These are phyloP conservation scores for Erythrophleum fordii DNA, from an alignment of 306 rosid species.

Conservation along the genomic window DNA sequence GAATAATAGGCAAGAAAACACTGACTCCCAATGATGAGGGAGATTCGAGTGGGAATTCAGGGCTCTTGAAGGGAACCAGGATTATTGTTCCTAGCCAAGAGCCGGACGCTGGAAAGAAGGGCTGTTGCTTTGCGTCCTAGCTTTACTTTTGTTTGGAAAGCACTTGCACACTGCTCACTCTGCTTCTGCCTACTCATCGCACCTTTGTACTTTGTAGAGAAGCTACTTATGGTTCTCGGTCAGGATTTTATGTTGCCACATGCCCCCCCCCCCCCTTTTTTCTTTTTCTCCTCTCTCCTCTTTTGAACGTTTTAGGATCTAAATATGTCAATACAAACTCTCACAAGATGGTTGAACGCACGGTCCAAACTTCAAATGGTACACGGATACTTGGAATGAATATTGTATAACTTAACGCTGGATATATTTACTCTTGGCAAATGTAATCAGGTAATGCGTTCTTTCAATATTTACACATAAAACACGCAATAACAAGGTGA, in stretches of 20 bases:
- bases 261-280: neutral
- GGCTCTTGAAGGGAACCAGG: slow-evolving; percentile 66
- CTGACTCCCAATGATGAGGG: slow-evolving; percentile 53
- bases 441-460: neutral
- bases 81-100: slow-evolving; percentile 67
- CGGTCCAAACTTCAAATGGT: slow-evolving; percentile 28
- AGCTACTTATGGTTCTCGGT: neutral
- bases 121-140: slow-evolving; percentile 68
- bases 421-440: neutral
- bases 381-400: slow-evolving; percentile 4
- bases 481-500: neutral
- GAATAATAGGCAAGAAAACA: slow-evolving; percentile 68
- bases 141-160: neutral
- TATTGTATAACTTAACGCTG: neutral
- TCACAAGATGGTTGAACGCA: slow-evolving; percentile 18
- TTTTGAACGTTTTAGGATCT: slow-evolving; percentile 38
- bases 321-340: slow-evolving; percentile 45
- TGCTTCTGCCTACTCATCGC: slow-evolving; percentile 5
- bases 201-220: slow-evolving; percentile 39
- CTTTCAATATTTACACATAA: neutral
- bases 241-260: slow-evolving; percentile 17
- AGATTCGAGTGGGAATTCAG: slow-evolving; percentile 48
- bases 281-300: neutral
- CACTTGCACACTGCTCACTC: neutral
- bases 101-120: slow-evolving; percentile 38